These are phyloP conservation scores for Chlamydomonas sp. DNA, from an alignment of 139 green algal genomes.

Conservation along the genomic window DNA sequence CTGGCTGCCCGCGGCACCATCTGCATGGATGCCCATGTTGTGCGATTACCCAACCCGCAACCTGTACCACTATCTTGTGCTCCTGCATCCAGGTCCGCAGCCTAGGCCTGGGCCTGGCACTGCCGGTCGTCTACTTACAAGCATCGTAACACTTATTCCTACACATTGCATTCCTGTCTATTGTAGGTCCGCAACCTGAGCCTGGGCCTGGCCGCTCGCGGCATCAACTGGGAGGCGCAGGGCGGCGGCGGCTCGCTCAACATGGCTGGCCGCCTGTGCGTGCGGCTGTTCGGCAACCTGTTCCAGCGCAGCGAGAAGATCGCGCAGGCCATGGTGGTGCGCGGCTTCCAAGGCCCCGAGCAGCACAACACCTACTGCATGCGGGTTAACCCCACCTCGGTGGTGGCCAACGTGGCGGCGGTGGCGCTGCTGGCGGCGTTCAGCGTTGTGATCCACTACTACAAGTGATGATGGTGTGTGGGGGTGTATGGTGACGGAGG, in stretches of 20 bases:
- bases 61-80: too few species aligned
- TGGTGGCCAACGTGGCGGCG: constrained; percentile 50
- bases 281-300: constrained; percentile 78
- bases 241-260: constrained; percentile 57
- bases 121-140: too few species aligned
- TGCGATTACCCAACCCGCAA: too few species aligned
- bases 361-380: constrained; percentile 72
- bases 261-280: constrained; percentile 54
- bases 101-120: too few species aligned
- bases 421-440: constrained; percentile 44
- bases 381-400: constrained; percentile 45
- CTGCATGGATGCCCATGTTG: too few species aligned
- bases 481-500: neutral
- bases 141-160: too few species aligned
- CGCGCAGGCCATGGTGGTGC: constrained; percentile 75
- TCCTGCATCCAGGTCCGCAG: too few species aligned
- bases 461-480: constrained; percentile 10
- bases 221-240: constrained; percentile 76
- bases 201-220: constrained; percentile 80
- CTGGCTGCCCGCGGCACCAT: too few species aligned
- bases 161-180: neutral
- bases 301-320: constrained; percentile 74
- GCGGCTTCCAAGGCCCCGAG: constrained; percentile 73
- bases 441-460: constrained; percentile 39
- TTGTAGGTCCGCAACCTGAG: constrained; percentile 80